phyloP scores from a whole-genome alignment of 352 stramenopile species.

The Phytopythium sindhum region DNA sequence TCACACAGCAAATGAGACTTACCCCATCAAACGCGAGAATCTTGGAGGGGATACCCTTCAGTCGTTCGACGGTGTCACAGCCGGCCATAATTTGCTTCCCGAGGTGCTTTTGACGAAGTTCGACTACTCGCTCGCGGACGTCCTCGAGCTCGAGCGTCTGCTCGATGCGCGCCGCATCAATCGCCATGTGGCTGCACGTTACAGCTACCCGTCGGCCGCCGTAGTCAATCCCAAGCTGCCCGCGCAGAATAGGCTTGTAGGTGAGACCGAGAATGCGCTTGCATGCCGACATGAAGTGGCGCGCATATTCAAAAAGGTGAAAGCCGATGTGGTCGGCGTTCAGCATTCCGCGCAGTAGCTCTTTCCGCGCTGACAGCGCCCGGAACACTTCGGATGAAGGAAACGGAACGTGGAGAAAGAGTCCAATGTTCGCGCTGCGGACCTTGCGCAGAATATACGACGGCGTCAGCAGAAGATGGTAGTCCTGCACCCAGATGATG shows the following conservation, averaged over 20 bases:
- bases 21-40: constrained; percentile 92
- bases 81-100: constrained; percentile 90
- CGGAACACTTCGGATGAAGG: constrained; percentile 98
- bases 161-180: constrained; percentile 56
- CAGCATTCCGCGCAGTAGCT: constrained; percentile 88
- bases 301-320: constrained; percentile 91
- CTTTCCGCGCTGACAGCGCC: constrained; percentile 91
- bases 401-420: constrained; percentile 99
- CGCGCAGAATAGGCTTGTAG: constrained; percentile 90
- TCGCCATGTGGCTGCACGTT: constrained; percentile 93
- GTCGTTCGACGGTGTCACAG: constrained; percentile 92
- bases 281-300: constrained; percentile 91
- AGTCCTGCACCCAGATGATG: constrained; percentile 98
- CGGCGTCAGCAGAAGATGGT: constrained; percentile 96
- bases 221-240: constrained; percentile 93
- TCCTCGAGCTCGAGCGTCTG: constrained; percentile 33
- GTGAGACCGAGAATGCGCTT: constrained; percentile 92
- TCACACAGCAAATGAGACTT: not conserved
- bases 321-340: constrained; percentile 92
- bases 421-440: constrained; percentile 89
- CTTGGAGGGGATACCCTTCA: constrained; percentile 97
- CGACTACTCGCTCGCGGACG: constrained; percentile 52
- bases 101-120: constrained; percentile 53
- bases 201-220: constrained; percentile 93
- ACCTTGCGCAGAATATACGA: constrained; percentile 92